Conservation (phyloP, 2,329 filamentous ascomycete genomes). For the Colletotrichum tofieldiae region DNA sequence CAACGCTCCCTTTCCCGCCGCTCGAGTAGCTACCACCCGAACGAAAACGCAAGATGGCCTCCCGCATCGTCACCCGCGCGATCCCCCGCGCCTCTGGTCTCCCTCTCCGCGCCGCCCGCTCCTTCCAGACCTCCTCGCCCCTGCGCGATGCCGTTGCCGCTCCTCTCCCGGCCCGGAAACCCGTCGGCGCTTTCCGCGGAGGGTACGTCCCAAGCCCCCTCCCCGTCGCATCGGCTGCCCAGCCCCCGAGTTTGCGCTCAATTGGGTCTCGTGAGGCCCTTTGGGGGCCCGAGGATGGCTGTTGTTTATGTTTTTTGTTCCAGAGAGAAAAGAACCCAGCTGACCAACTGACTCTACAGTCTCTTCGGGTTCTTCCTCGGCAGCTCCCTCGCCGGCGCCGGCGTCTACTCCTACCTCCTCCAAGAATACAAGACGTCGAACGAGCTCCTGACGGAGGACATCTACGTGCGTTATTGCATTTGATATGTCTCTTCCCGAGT, state of each 20-base stretch:
- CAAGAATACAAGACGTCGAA: slow-evolving; percentile 96
- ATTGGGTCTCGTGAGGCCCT: slow-evolving; percentile 8
- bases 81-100: slow-evolving; percentile 50
- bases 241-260: slow-evolving; percentile 4
- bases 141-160: slow-evolving; percentile 61
- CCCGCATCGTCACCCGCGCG: slow-evolving; percentile 61
- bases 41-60: slow-evolving; percentile 57
- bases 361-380: slow-evolving; percentile 94
- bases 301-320: too few relatives aligned
- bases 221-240: background rate
- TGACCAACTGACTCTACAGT: slow-evolving; percentile 61
- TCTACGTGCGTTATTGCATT: slow-evolving; percentile 82
- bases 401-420: slow-evolving; percentile 92
- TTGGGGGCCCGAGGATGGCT: background rate
- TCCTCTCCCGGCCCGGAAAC: slow-evolving; percentile 70
- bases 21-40: slow-evolving; percentile 6
- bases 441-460: slow-evolving; percentile 94
- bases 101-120: slow-evolving; percentile 51
- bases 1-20: slow-evolving; percentile 12
- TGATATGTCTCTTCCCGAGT: slow-evolving; percentile 48
- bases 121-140: slow-evolving; percentile 67
- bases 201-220: slow-evolving; percentile 61
- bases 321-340: slow-evolving; percentile 1
- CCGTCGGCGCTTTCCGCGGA: slow-evolving; percentile 74
- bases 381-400: slow-evolving; percentile 82